Base-by-base conservation (phyloP, 768 basidiomycete genomes). In the Cystobasidiopsis lactophilus region DNA sequence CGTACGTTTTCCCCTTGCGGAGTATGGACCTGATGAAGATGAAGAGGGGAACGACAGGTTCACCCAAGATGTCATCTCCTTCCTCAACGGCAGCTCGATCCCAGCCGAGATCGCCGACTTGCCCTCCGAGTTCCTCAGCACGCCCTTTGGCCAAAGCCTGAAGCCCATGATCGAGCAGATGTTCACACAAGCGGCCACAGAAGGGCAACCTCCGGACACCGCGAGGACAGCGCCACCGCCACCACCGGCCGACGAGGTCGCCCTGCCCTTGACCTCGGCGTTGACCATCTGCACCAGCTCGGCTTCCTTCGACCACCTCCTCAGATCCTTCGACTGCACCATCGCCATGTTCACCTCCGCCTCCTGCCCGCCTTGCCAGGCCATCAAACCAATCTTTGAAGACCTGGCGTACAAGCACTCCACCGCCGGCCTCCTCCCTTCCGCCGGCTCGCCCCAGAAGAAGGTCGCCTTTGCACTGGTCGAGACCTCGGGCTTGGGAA, bases 381-480 rank as follows among this genome's bases (percentile, higher is more conserved):
- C 80, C 71, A 82, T 91, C 55, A 81, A 80, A 53, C 86, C 86
- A 0, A 70, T 77, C 1, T 89, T 88, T 57, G 82, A 88, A 60
- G 68, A 76, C 4, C 71, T 91, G 16, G 79, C 86, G 3, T 72
- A 71, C 53, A 74, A 74, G 59, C 80, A 79, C 26, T 43, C 41
- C n/a, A n/a, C n/a, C n/a, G 33, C 52, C 64, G 19, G 39, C 58
- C 0, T 50, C 49, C 1, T 61, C 57, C 51, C 7, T 37, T 54
- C 5, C 57, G 57, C 44, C 58, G 60, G 3, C 21, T 49, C 26
- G 60, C 41, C 40, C 2, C 64, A 64, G 56, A 67, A 61, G n/a
- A 75, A 75, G 2, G 74, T 80, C 21, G 81, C 74, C 2, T 95
- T 93, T 59, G 76, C 80, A 3, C 84, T 85, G 65, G 75, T 93